Conservation (phyloP, 2,329 filamentous ascomycete species). For the Phyllosticta capitalensis region DNA sequence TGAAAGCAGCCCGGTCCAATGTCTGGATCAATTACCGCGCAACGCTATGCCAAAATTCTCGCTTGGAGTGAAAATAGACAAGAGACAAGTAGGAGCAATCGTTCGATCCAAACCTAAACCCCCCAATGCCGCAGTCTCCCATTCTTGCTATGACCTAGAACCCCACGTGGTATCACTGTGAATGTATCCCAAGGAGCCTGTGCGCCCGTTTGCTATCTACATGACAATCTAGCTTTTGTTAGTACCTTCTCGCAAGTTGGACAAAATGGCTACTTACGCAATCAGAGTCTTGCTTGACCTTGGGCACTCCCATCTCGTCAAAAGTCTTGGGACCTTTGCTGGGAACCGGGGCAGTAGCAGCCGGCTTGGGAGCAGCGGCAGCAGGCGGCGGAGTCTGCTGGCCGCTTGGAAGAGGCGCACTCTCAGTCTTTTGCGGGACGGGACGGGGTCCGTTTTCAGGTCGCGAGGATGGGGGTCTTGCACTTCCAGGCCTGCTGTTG, state of each 20-base stretch:
- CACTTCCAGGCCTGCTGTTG: not conserved
- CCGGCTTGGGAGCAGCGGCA: constrained; percentile 20
- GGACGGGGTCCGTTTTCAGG: not conserved
- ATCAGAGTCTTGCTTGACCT: constrained; percentile 73
- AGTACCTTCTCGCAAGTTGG: constrained; percentile 5
- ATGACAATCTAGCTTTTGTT: constrained; percentile 17
- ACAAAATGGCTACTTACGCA: constrained; percentile 58
- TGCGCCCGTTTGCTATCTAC: constrained; percentile 10
- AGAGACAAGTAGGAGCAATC: not conserved
- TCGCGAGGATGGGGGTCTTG: not conserved
- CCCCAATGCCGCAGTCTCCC: not conserved
- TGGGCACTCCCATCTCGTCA: constrained; percentile 93
- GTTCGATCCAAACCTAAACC: not conserved
- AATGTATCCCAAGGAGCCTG: not conserved
- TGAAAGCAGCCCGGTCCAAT: not conserved
- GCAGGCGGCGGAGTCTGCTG: constrained; percentile 17
- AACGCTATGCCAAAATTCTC: not conserved
- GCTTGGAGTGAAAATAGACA: not conserved
- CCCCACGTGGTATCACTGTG: not conserved
- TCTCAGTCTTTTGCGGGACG: constrained; percentile 5
- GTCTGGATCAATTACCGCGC: not conserved
- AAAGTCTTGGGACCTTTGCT: constrained; percentile 75
- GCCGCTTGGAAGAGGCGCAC: constrained; percentile 4
- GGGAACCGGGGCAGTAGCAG: constrained; percentile 15
- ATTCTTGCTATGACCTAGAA: not conserved